These are phyloP conservation scores for Vicia villosa DNA, from an alignment of 306 rosid species.

Conservation along the genomic window DNA sequence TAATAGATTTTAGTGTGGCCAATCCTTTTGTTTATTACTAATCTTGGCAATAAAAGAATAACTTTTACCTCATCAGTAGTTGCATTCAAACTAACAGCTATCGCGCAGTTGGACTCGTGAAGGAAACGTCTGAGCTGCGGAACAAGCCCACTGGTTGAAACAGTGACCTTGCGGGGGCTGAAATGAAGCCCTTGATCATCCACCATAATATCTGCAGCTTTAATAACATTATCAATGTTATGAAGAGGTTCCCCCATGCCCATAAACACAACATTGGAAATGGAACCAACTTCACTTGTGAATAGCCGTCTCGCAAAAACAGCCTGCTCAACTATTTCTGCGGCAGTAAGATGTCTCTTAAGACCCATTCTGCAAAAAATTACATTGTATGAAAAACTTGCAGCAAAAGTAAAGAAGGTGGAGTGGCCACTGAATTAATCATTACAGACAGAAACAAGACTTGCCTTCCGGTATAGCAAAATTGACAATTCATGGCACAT, in stretches of 20 bases:
- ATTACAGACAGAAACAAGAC: conserved; percentile 31
- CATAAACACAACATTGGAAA: conserved; percentile 93
- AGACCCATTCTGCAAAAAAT: conserved; percentile 88
- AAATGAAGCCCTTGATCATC: conserved; percentile 91
- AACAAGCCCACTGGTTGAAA: conserved; percentile 95
- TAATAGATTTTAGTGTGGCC: conserved; percentile 30
- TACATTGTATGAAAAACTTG: conserved; percentile 18
- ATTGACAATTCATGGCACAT: conserved; percentile 94
- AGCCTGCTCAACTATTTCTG: conserved; percentile 94
- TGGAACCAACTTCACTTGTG: conserved; percentile 78
- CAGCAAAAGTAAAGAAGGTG: conserved; percentile 14
- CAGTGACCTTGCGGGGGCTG: conserved; percentile 94
- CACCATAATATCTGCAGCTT: conserved; percentile 89
- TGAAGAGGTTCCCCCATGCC: conserved; percentile 99
- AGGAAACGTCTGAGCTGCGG: conserved; percentile 90
- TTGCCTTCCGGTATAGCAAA: conserved; percentile 94
- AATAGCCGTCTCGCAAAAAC: conserved; percentile 77
- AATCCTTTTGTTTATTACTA: conserved; percentile 6
- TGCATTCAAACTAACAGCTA: conserved; percentile 98
- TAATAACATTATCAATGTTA: conserved; percentile 88
- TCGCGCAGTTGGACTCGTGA: conserved; percentile 70
- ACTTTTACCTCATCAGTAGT: conserved; percentile 82
- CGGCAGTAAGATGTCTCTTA: conserved; percentile 78
- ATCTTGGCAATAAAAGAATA: conserved; percentile 20
- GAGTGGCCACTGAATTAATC: conserved; percentile 7